phyloP scores from a whole-genome alignment of 2,329 filamentous ascomycete genomes.

The Colletotrichum sp. region DNA sequence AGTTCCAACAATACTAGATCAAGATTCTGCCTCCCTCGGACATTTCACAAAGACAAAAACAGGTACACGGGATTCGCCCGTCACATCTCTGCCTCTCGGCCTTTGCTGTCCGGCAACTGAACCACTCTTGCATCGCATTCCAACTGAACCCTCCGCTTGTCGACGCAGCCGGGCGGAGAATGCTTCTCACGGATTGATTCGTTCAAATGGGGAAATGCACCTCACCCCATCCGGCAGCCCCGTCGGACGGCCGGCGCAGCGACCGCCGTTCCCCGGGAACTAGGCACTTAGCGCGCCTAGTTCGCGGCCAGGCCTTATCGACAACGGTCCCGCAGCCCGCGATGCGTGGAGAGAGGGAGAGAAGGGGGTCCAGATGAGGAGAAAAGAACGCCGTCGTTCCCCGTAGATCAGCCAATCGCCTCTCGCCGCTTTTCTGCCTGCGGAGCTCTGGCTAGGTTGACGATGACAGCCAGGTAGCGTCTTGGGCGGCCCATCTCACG shows the following conservation, averaged over 20 bases:
- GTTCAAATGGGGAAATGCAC: neutral
- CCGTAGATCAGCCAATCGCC: neutral
- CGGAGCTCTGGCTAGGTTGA: neutral
- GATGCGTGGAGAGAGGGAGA: neutral
- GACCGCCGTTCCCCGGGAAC: conserved; percentile 9
- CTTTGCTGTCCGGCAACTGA: neutral
- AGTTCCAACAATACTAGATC: neutral
- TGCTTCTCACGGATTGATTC: neutral
- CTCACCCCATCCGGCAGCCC: neutral
- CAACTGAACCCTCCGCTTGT: neutral
- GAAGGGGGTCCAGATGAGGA: neutral
- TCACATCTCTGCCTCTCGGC: neutral
- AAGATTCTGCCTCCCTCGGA: neutral
- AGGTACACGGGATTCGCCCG: neutral
- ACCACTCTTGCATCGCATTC: neutral
- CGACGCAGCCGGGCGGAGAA: neutral
- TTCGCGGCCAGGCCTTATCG: neutral
- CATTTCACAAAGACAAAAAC: neutral
- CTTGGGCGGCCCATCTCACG: neutral
- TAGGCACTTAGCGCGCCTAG: neutral
- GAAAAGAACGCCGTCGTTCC: conserved; percentile 2
- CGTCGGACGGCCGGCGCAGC: neutral
- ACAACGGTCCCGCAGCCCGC: neutral
- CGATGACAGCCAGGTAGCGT: neutral
- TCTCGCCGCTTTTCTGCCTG: neutral